These are phyloP conservation scores for Penicillium oxalicum DNA, from an alignment of 2,329 filamentous ascomycete genomes.

Conservation along the genomic window DNA sequence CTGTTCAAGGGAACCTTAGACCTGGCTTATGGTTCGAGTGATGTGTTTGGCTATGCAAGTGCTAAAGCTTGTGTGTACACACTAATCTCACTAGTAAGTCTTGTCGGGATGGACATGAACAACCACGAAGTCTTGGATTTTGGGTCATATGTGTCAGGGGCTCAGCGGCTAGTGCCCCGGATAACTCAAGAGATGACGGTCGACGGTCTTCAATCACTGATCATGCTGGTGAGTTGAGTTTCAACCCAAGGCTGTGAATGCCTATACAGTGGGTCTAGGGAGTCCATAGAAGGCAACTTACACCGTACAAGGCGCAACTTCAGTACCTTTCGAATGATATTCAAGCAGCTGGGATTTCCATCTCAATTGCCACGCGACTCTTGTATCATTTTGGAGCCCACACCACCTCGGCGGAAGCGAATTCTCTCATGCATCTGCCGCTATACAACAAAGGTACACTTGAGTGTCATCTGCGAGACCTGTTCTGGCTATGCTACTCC, in stretches of 20 bases:
- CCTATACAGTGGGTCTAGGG: no score
- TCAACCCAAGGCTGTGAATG: no score
- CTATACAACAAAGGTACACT: neutral
- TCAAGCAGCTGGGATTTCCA: constrained; percentile 7
- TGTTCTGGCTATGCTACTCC: constrained; percentile 1
- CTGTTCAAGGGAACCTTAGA: constrained; percentile 7
- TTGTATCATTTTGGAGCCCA: constrained; percentile 11
- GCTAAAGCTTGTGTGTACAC: constrained; percentile 10
- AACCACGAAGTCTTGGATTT: constrained; percentile 6
- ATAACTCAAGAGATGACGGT: constrained; percentile 13
- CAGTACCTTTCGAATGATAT: constrained; percentile 15
- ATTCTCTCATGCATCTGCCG: neutral
- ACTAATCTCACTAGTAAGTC: constrained; percentile 3
- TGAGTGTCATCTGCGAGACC: neutral
- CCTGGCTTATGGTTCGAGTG: constrained; percentile 5
- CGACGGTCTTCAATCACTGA: constrained; percentile 9
- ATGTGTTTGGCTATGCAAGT: constrained; percentile 1
- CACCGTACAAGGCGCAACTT: constrained; percentile 6
- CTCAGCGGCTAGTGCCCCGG: constrained; percentile 1
- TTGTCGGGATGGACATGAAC: constrained; percentile 7
- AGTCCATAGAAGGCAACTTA: neutral
- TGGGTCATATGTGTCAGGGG: constrained; percentile 6
- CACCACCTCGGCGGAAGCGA: neutral
- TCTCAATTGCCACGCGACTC: constrained; percentile 14
- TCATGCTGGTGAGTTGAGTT: constrained; percentile 9